A percentile compares a stretch with the other conserved stretches of the same genome.
These are phyloP conservation scores for Suillus discolor DNA, from an alignment of 768 basidiomycete species.

Conservation along the genomic window DNA sequence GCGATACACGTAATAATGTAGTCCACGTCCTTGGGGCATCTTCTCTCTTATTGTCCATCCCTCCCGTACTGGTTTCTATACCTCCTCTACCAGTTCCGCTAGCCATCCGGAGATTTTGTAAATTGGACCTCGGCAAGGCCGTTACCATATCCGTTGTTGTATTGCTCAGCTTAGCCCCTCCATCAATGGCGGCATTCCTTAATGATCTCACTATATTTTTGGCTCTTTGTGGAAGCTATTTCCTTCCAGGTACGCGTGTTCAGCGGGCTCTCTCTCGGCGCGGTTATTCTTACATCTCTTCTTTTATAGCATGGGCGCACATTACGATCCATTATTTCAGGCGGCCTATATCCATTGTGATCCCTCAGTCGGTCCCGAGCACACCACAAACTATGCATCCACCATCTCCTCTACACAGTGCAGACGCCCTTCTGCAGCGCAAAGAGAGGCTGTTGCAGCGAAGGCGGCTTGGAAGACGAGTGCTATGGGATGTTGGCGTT, in stretches of 20 bases:
- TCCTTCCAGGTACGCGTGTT: slow-evolving; percentile 54
- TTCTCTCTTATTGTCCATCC: slow-evolving; percentile 60
- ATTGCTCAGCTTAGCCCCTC: slow-evolving; percentile 48
- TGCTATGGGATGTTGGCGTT: slow-evolving; percentile 84
- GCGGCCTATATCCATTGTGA: slow-evolving; percentile 80
- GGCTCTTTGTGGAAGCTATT: slow-evolving; percentile 58
- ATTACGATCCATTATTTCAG: slow-evolving; percentile 84
- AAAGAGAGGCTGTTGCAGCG: slow-evolving; percentile 87
- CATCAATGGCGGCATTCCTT: slow-evolving; percentile 38
- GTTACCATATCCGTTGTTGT: slow-evolving; percentile 45
- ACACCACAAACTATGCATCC: slow-evolving; percentile 22
- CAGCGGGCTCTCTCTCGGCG: background rate
- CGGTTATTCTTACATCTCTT: background rate
- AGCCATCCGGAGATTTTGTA: slow-evolving; percentile 38
- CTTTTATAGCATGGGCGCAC: slow-evolving; percentile 63
- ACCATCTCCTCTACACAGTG: slow-evolving; percentile 33
- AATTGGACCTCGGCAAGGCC: slow-evolving; percentile 48
- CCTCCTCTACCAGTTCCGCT: slow-evolving; percentile 55
- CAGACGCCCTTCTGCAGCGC: slow-evolving; percentile 76
- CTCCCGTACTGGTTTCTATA: slow-evolving; percentile 57
- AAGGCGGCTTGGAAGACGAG: slow-evolving; percentile 65
- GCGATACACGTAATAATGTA: slow-evolving; percentile 10
- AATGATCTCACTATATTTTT: slow-evolving; percentile 52
- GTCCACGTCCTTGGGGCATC: slow-evolving; percentile 44
- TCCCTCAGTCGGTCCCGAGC: slow-evolving; percentile 42